These are phyloP conservation scores for Aspergillus terreus DNA, from an alignment of 2,329 filamentous ascomycete genomes.

Conservation along the genomic window DNA sequence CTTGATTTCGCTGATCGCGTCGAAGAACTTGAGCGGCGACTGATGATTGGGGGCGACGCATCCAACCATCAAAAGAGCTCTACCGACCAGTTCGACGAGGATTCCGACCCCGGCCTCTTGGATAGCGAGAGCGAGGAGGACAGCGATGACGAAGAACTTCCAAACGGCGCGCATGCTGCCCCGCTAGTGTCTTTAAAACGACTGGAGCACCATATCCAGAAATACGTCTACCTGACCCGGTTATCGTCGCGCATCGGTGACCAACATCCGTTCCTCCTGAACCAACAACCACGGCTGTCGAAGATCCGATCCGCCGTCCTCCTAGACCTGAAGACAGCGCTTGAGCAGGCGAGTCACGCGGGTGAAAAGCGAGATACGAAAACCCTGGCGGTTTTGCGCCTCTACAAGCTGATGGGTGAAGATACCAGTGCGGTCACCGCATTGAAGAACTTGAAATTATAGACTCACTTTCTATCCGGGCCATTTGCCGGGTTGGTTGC, in stretches of 20 bases:
- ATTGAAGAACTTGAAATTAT: slow-evolving; percentile 45
- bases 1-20: slow-evolving; percentile 45
- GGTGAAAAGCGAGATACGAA: slow-evolving; percentile 34
- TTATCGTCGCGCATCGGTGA: slow-evolving; percentile 50
- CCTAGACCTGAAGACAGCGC: slow-evolving; percentile 60
- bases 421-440: slow-evolving; percentile 57
- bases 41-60: slow-evolving; percentile 58
- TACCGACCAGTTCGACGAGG: slow-evolving; percentile 23
- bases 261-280: slow-evolving; percentile 61
- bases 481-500: slow-evolving; percentile 13
- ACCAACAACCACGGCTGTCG: slow-evolving; percentile 53
- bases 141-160: slow-evolving; percentile 39
- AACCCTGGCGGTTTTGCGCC: slow-evolving; percentile 54
- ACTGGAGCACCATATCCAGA: slow-evolving; percentile 54
- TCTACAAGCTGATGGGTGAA: slow-evolving; percentile 62
- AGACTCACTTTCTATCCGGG: slow-evolving; percentile 8
- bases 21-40: slow-evolving; percentile 61
- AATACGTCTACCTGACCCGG: slow-evolving; percentile 55
- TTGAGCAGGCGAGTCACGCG: slow-evolving; percentile 53
- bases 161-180: slow-evolving; percentile 32
- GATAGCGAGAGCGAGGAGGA: slow-evolving; percentile 30
- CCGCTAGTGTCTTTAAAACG: slow-evolving; percentile 38
- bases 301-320: slow-evolving; percentile 61
- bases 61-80: slow-evolving; percentile 14
- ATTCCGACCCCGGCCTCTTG: slow-evolving; percentile 34